Evolutionary conservation across 106 monocot species (phyloP), one percentile per base, ranked within the genome.

Genomic region (Platanthera zijinensis): DNA sequence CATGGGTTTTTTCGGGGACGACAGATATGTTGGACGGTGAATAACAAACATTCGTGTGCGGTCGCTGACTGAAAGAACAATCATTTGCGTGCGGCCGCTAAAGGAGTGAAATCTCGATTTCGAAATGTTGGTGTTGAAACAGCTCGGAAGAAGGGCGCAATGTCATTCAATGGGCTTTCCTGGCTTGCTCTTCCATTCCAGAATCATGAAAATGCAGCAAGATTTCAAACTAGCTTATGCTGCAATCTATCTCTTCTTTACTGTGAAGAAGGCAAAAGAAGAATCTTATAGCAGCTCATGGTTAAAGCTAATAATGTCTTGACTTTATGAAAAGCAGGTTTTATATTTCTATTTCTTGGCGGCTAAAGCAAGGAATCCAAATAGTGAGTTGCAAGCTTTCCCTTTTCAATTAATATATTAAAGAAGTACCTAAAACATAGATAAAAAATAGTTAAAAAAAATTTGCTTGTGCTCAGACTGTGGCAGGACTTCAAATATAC

Each of bases 261-360:
- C 14, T n/a, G 15, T 0, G 18, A 6, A 57, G n/a, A 57, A 15
- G n/a, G 57, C n/a, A 2, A 14, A 57, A 14, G 7, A 21, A 61
- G 59, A 61, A 61, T 61, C 59, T 61, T 61, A 61, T 61, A 61
- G 59, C 59, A 19, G 6, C 59, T 21, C 59, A 61, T 61, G 59
- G 8, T 61, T 6, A n/a, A 19, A 22, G 7, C 21, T 19, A 61
- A 21, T 8, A 21, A 8, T 61, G 59, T 7, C 6, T 2, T 56
- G 13, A 14, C 59, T 61, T 61, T 61, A 61, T 5, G 21, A 61
- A 39, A 61, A 61, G 59, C 5, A 61, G 59, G 19, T 21, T 19
- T 61, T 18, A 22, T 61, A 19, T 19, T 61, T 61, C 19, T 61
- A 21, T 61, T 61, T 19, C 8, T 61, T 61, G 21, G 9, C 21